Conservation (phyloP, 257 asterid species). For the Capsicum rhomboideum region DNA sequence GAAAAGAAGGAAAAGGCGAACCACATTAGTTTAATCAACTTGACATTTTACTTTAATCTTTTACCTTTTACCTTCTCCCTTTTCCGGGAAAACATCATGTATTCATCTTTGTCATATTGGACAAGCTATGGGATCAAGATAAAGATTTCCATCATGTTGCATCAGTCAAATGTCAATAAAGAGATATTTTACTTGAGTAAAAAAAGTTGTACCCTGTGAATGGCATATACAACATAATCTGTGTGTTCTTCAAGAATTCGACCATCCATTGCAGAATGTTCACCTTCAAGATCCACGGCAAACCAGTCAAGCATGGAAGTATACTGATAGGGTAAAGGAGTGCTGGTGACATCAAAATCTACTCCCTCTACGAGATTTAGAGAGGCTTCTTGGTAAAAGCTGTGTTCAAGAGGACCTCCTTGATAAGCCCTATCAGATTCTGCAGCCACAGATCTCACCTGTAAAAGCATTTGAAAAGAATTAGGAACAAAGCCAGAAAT, state of each 20-base stretch:
- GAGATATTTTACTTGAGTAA: constrained; percentile 22
- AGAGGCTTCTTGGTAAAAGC: constrained; percentile 44
- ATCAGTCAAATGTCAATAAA: constrained; percentile 8
- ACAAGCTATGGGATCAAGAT: neutral
- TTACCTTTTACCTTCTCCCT: neutral
- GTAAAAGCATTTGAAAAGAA: constrained; percentile 13
- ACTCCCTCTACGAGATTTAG: constrained; percentile 33
- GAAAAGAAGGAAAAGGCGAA: neutral
- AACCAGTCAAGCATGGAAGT: constrained; percentile 90
- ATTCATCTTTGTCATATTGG: neutral
- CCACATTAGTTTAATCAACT: neutral
- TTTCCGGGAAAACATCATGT: neutral
- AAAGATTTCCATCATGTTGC: constrained; percentile 8
- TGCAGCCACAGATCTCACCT: constrained; percentile 94
- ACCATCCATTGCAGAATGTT: constrained; percentile 99
- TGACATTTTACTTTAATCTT: neutral
- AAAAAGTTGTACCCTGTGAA: constrained; percentile 80
- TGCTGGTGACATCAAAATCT: constrained; percentile 36
- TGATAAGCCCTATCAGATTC: constrained; percentile 90
- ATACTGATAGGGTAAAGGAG: constrained; percentile 58
- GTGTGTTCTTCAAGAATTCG: constrained; percentile 95
- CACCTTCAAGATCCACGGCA: constrained; percentile 98
- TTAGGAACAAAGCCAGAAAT: neutral
- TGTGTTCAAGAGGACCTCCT: constrained; percentile 75
- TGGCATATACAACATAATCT: constrained; percentile 92